These are phyloP conservation scores for Cryptosporidium sp. DNA, from an alignment of 169 alveolate species.

Conservation along the genomic window DNA sequence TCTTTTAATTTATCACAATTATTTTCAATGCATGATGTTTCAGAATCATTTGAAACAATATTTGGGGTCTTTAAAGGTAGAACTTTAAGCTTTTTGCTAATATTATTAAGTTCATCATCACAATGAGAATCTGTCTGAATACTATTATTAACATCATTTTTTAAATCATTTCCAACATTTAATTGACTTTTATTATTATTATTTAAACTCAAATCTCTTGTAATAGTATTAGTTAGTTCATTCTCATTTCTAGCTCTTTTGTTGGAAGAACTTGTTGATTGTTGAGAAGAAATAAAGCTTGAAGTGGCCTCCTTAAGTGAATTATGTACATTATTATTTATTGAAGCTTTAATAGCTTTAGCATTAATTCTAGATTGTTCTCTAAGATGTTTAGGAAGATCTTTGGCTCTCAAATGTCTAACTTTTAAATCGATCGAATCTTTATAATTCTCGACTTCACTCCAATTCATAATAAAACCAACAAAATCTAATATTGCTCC, in stretches of 20 bases:
- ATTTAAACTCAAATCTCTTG: background rate
- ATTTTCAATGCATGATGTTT: background rate
- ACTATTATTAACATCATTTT: background rate
- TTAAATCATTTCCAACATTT: background rate
- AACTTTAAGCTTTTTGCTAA: slow-evolving; percentile 18
- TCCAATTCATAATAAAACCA: slow-evolving; percentile 76
- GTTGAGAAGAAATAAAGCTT: slow-evolving; percentile 59
- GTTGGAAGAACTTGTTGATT: slow-evolving; percentile 55
- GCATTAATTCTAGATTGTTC: slow-evolving; percentile 24
- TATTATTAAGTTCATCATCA: background rate
- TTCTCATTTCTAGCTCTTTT: slow-evolving; percentile 66
- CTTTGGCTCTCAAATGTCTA: slow-evolving; percentile 46
- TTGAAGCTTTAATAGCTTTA: background rate
- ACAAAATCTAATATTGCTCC: slow-evolving; percentile 73
- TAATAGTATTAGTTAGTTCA: background rate
- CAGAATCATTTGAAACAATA: slow-evolving; percentile 10
- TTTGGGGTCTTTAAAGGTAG: slow-evolving; percentile 18
- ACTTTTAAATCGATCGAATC: slow-evolving; percentile 73
- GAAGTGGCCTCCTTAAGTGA: slow-evolving; percentile 26
- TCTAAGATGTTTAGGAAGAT: slow-evolving; percentile 51
- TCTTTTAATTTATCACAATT: background rate
- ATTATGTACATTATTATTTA: background rate
- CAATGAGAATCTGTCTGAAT: background rate
- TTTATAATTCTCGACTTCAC: slow-evolving; percentile 52
- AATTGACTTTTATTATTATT: background rate